Base-by-base conservation (phyloP, 2,329 filamentous ascomycete genomes). In the Venturia effusa region DNA sequence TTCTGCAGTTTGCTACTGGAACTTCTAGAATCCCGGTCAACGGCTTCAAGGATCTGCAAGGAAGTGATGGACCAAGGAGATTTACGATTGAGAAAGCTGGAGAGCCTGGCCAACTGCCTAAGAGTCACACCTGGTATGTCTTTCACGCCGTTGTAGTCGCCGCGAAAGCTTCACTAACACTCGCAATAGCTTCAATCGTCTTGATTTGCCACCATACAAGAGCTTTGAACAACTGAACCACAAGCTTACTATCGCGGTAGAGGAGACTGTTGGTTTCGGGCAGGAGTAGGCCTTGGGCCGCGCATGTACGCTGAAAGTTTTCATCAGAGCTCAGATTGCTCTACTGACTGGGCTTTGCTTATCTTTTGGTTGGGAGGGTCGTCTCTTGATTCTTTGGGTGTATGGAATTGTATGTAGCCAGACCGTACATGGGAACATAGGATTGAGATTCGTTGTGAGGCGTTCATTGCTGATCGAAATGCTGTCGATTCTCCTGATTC, bases 1-100 rank as follows among this genome's bases (percentile, higher is more conserved):
- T 99, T 67, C 78, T 99, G 70, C 94, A 99, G 76, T 99, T 99
- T 74, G 94, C 94, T 0, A 99, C 94, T 10, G 94, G 94, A 75
- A 99, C 94, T 17, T 96, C 92, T 61, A 88, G 94, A 79, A 99
- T 99, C 69, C 94, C 94, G 0, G 94, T 99, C 78, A 99, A 99
- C 75, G 94, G 94, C 8, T 99, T 99, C 84, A 99, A 99, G 79
- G 94, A 99, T 81, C 80, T 99, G 61, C 94, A 99, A 76, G 94
- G 94, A 48, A 96, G 92, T 69, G 94, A 99, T 74, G 94, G 94
- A 3, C 94, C 94, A 11, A 84, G 94, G 76, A 82, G 94, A 67
- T 99, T 99, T 72, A 99, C 94, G 0, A 97, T 99, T 75, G 94
- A 99, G 76, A 97, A 97, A 80, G 91, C 92, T 43, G 94, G 94